Conservation (phyloP, 176 grass and related monocot genomes). For the Aechmea fasciata region DNA sequence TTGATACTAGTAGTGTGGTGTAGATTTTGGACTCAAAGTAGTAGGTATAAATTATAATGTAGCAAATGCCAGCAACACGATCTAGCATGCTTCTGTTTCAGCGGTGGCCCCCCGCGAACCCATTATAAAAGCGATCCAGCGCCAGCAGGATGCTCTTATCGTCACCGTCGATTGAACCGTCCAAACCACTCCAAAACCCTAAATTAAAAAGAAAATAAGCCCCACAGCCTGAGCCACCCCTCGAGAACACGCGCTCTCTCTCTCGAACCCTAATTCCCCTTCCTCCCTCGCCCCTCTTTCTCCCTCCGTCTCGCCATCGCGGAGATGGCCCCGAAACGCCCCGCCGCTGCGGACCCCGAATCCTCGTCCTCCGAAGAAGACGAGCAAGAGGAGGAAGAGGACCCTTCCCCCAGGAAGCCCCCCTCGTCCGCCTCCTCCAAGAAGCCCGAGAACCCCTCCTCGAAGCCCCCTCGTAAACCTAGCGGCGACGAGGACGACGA, state of each 20-base stretch:
- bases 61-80: too few species aligned
- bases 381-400: conserved; percentile 5
- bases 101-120: too few species aligned
- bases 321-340: neutral
- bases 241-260: too few species aligned
- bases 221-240: neutral
- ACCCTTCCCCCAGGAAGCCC: conserved; percentile 8
- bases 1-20: too few species aligned
- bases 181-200: conserved; percentile 34
- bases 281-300: neutral
- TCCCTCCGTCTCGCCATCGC: neutral
- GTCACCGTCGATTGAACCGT: conserved; percentile 14
- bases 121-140: too few species aligned
- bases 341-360: conserved; percentile 17
- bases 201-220: conserved; percentile 9
- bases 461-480: conserved; percentile 1
- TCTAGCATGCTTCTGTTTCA: too few species aligned
- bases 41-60: too few species aligned
- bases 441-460: conserved; percentile 29
- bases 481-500: too few species aligned
- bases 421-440: conserved; percentile 11
- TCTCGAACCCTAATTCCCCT: neutral
- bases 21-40: too few species aligned
- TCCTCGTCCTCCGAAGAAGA: conserved; percentile 22
- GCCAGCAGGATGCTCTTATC: conserved; percentile 8